Conservation (phyloP, 2,329 filamentous ascomycete genomes). For the Cylindrodendrum hubeiense region DNA sequence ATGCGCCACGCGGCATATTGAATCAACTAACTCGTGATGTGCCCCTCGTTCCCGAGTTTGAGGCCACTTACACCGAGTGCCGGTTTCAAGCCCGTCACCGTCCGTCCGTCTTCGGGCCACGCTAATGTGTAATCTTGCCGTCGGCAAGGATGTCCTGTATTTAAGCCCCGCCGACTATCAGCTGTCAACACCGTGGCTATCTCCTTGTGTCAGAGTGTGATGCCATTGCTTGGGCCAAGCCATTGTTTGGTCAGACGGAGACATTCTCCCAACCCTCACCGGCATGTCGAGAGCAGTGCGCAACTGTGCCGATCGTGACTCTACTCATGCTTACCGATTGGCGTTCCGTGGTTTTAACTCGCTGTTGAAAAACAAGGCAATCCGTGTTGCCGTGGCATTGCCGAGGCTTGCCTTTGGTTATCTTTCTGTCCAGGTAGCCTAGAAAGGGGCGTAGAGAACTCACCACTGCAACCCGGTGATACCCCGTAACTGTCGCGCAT, state of each 20-base stretch:
- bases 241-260: conserved; percentile 17
- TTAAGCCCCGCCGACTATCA: neutral
- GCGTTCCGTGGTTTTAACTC: neutral
- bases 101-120: neutral
- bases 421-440: neutral
- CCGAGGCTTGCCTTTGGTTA: neutral
- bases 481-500: neutral
- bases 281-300: neutral
- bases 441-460: neutral
- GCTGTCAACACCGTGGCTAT: neutral
- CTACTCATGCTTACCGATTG: neutral
- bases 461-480: neutral
- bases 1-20: conserved; percentile 25
- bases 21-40: conserved; percentile 15
- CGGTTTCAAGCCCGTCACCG: neutral
- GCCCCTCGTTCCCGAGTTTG: conserved; percentile 6
- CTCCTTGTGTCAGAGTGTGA: conserved; percentile 1
- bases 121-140: neutral
- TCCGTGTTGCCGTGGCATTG: neutral
- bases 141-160: neutral
- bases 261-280: neutral
- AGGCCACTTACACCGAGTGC: conserved; percentile 15
- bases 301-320: neutral
- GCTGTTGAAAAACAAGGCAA: neutral
- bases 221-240: conserved; percentile 8